These are phyloP conservation scores for Penicillium egyptiacum DNA, from an alignment of 495 filamentous ascomycete genomes.

Conservation along the genomic window DNA sequence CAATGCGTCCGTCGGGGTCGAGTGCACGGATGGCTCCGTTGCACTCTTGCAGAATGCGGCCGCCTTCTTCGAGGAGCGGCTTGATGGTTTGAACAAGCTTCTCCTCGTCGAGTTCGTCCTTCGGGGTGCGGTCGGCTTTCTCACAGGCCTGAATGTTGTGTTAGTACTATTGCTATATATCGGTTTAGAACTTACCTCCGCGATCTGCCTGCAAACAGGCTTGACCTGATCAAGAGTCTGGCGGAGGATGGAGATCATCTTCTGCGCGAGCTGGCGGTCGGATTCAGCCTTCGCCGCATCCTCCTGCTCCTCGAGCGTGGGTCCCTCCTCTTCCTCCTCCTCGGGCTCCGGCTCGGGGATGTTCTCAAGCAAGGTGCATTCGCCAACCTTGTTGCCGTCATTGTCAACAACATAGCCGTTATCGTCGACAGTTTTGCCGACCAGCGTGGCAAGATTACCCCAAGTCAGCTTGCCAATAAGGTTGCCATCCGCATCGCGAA, in stretches of 20 bases:
- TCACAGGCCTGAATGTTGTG: constrained; percentile 62
- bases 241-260: constrained; percentile 71
- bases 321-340: constrained; percentile 37
- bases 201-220: constrained; percentile 86
- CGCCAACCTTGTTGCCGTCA: constrained; percentile 77
- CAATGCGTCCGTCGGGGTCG: constrained; percentile 84
- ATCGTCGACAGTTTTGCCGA: constrained; percentile 80
- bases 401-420: constrained; percentile 82
- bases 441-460: constrained; percentile 66
- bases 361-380: constrained; percentile 76
- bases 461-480: constrained; percentile 76
- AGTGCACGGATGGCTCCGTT: constrained; percentile 88
- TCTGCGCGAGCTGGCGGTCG: constrained; percentile 72
- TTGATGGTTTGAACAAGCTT: constrained; percentile 80
- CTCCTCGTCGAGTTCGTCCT: constrained; percentile 90
- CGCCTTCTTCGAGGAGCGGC: constrained; percentile 82
- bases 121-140: constrained; percentile 75
- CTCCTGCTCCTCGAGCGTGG: constrained; percentile 51
- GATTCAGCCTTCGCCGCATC: constrained; percentile 58
- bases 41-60: constrained; percentile 78
- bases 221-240: constrained; percentile 80
- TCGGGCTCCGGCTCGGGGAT: constrained; percentile 52
- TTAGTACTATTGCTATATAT: constrained; percentile 22
- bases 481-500: constrained; percentile 78
- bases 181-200: constrained; percentile 54